Evolutionary conservation across 768 basidiomycete species (phyloP).

Genomic region (Mrakia gelida): DNA sequence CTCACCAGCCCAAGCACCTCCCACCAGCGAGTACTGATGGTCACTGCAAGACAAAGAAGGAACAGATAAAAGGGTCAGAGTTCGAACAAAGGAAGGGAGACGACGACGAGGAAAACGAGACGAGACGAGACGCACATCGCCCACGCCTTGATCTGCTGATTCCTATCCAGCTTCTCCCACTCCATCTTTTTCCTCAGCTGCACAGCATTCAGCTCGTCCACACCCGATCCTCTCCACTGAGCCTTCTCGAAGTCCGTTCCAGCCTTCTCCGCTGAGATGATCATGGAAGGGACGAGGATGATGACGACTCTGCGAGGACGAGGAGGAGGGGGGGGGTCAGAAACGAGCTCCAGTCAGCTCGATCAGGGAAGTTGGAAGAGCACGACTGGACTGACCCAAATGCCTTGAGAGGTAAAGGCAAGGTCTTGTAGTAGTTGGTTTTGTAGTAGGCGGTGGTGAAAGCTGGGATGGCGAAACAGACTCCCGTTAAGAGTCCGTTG

Average conservation of each 20-base stretch:
- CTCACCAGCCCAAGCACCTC: constrained; percentile 23
- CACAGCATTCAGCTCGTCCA: neutral
- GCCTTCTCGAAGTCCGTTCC: constrained; percentile 18
- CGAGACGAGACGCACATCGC: constrained; percentile 14
- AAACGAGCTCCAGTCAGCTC: neutral
- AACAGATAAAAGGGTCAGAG: neutral
- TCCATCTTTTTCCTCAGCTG: neutral
- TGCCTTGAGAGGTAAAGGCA: neutral
- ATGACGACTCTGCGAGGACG: constrained; percentile 11
- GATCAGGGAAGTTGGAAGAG: neutral
- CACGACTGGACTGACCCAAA: neutral
- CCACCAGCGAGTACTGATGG: constrained; percentile 3
- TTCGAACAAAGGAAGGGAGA: neutral
- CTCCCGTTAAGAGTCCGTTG: neutral
- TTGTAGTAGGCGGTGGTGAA: constrained; percentile 4
- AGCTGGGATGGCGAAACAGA: neutral
- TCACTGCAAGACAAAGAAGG: neutral
- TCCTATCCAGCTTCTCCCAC: neutral
- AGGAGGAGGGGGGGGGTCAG: neutral
- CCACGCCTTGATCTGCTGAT: neutral
- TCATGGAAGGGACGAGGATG: constrained; percentile 15
- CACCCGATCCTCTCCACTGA: constrained; percentile 7
- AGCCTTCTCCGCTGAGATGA: constrained; percentile 22
- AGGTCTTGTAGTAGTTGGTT: constrained; percentile 1
- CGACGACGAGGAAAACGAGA: no score